Conservation (phyloP, 495 filamentous ascomycete species). For the Halenospora varia region DNA sequence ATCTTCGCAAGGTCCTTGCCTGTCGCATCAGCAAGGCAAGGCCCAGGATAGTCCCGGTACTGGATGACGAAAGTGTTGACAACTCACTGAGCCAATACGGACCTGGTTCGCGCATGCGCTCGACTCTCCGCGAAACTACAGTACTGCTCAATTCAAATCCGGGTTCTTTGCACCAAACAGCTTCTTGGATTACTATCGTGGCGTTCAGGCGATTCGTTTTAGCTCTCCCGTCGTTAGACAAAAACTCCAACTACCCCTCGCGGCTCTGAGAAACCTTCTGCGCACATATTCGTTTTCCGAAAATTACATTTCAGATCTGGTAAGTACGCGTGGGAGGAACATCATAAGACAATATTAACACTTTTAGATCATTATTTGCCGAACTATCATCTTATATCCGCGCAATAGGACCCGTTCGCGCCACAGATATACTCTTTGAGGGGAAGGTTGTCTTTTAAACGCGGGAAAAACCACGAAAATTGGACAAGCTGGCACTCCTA, state of each 20-base stretch:
- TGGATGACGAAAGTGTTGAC: slow-evolving; percentile 18
- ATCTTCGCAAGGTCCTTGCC: slow-evolving; percentile 15
- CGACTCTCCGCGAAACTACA: slow-evolving; percentile 9
- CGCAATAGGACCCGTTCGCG: neutral
- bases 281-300: neutral
- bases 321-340: neutral
- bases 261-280: neutral
- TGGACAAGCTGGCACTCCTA: slow-evolving; percentile 53
- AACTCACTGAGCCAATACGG: slow-evolving; percentile 21
- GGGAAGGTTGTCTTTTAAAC: neutral
- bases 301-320: neutral
- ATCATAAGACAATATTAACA: neutral
- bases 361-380: neutral
- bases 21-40: slow-evolving; percentile 6
- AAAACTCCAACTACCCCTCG: neutral
- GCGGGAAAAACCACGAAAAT: neutral
- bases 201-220: neutral
- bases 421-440: neutral
- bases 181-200: neutral
- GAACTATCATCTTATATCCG: neutral
- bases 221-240: neutral
- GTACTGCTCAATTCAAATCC: neutral
- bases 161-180: neutral
- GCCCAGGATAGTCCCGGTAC: slow-evolving; percentile 19
- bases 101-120: slow-evolving; percentile 6